These are phyloP conservation scores for Fomitopsis palustris DNA, from an alignment of 1,284 basidiomycete genomes.

Conservation along the genomic window DNA sequence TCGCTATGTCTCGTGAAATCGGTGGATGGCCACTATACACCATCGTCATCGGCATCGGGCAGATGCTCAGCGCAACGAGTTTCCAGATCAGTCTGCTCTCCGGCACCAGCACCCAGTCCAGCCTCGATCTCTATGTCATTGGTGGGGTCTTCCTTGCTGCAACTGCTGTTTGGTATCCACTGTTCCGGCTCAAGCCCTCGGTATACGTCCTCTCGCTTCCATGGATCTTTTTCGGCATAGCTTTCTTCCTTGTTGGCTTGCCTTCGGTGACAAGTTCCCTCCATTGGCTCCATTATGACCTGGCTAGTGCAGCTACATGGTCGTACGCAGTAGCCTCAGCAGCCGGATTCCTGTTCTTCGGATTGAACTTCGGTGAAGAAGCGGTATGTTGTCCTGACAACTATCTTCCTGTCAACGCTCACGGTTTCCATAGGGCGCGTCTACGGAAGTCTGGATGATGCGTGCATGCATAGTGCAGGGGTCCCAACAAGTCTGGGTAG, in stretches of 20 bases:
- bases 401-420: constrained; percentile 12
- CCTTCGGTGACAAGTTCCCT: constrained; percentile 73
- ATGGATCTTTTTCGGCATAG: constrained; percentile 86
- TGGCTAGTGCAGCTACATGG: constrained; percentile 84
- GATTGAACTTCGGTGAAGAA: constrained; percentile 94
- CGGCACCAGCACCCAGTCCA: constrained; percentile 79
- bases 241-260: constrained; percentile 87
- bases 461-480: constrained; percentile 91
- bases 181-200: constrained; percentile 87
- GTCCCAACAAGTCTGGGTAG: constrained; percentile 91
- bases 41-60: constrained; percentile 82
- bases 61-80: constrained; percentile 86
- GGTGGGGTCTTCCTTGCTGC: constrained; percentile 83
- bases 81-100: constrained; percentile 91
- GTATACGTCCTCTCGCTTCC: constrained; percentile 82
- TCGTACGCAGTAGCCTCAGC: constrained; percentile 86
- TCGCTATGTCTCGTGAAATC: constrained; percentile 74
- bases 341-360: constrained; percentile 89
- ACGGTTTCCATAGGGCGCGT: constrained; percentile 59
- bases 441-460: constrained; percentile 88
- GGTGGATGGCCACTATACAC: constrained; percentile 89
- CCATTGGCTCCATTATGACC: constrained; percentile 54
- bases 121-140: constrained; percentile 85
- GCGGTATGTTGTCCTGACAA: constrained; percentile 49
- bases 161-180: constrained; percentile 85